Evolutionary conservation across 805 yeast genomes (phyloP).

Genomic region (Candida easanensis): DNA sequence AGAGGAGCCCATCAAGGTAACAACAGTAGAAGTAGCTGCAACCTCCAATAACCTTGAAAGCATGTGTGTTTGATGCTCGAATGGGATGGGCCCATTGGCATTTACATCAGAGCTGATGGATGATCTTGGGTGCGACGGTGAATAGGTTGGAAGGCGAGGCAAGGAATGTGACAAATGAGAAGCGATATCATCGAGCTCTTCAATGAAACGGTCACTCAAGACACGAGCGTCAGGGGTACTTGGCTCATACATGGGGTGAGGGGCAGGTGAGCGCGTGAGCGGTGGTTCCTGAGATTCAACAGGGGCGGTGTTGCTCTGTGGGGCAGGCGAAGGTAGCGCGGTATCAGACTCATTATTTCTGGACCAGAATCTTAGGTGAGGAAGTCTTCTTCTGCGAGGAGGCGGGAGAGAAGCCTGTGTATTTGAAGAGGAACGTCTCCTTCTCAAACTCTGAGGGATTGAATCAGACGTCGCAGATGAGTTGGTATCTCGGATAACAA

Average conservation of each 20-base stretch:
- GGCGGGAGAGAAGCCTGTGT: conserved; percentile 16
- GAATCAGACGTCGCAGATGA: not conserved
- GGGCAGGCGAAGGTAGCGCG: not conserved
- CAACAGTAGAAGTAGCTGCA: conserved; percentile 45
- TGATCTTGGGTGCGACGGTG: conserved; percentile 3
- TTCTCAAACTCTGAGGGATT: conserved; percentile 14
- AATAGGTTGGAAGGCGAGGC: not conserved
- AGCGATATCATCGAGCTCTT: conserved; percentile 24
- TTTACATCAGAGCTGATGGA: conserved; percentile 8
- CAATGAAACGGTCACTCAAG: conserved; percentile 13
- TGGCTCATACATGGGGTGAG: not conserved
- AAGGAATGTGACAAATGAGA: conserved; percentile 15
- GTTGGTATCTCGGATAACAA: not conserved
- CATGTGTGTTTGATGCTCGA: conserved; percentile 38
- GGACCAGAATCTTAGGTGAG: conserved; percentile 18
- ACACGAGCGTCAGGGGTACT: not conserved
- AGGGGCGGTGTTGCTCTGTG: not conserved
- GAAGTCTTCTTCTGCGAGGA: conserved; percentile 24
- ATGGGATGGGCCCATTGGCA: conserved; percentile 10
- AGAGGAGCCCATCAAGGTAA: conserved; percentile 34
- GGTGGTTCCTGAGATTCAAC: not conserved
- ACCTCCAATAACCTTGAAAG: conserved; percentile 40
- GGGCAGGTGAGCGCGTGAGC: not conserved
- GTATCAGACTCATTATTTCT: conserved; percentile 1
- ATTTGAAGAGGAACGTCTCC: conserved; percentile 25